phyloP scores from a whole-genome alignment of 257 asterid species.

The Solanum dulcamara region DNA sequence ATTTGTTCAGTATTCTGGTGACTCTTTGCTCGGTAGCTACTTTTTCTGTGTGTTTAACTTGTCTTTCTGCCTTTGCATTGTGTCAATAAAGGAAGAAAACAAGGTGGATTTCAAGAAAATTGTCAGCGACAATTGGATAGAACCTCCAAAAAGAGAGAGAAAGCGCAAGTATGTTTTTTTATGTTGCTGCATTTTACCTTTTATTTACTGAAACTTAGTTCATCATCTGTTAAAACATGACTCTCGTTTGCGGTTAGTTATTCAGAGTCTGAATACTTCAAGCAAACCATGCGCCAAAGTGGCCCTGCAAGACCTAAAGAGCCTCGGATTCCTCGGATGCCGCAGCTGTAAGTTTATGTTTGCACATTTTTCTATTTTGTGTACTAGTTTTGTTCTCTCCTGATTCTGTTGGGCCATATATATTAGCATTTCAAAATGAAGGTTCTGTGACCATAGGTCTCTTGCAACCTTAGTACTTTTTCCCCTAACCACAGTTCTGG shows the following conservation, averaged over 20 bases:
- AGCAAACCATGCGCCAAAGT: slow-evolving; percentile 99
- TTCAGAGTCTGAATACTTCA: slow-evolving; percentile 94
- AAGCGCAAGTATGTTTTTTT: slow-evolving; percentile 80
- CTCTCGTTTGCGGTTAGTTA: slow-evolving; percentile 32
- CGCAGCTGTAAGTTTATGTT: slow-evolving; percentile 58
- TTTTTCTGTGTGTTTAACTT: neutral
- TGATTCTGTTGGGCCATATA: neutral
- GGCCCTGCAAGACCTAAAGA: slow-evolving; percentile 93
- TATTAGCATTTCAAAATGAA: neutral
- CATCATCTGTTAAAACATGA: neutral
- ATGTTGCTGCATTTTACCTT: neutral
- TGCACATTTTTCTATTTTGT: neutral
- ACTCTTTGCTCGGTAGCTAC: neutral
- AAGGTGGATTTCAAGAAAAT: slow-evolving; percentile 95
- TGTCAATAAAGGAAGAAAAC: slow-evolving; percentile 54
- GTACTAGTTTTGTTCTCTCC: neutral
- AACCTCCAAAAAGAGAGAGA: slow-evolving; percentile 89
- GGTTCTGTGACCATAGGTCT: neutral
- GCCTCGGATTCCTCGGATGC: slow-evolving; percentile 99
- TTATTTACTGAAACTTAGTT: neutral
- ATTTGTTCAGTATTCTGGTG: neutral
- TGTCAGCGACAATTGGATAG: slow-evolving; percentile 84
- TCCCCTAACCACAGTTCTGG: neutral
- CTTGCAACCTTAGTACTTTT: neutral
- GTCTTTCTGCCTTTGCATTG: neutral